Base-by-base conservation (phyloP, 1,284 basidiomycete species). In the Lentinus polychrous region DNA sequence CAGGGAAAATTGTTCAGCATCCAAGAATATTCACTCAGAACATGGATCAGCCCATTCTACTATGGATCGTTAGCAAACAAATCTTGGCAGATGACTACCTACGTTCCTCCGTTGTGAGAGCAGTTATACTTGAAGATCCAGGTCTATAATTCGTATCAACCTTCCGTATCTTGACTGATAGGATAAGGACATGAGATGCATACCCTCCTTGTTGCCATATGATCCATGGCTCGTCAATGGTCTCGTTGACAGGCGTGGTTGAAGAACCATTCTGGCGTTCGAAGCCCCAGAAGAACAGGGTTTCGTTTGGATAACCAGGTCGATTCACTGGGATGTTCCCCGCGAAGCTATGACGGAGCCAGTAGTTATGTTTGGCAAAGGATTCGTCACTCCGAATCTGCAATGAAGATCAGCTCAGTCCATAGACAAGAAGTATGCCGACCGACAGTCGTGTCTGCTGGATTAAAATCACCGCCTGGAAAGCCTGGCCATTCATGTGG, bases 131-230 rank as follows among this genome's bases (percentile, higher is more conserved):
- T 8, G 85, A 86, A 4, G 83, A 78, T 22, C 85, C 85, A 14
- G 85, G 85, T 20, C 50, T 55, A 36, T n/a, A 10, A 40, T 40
- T 12, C 22, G 14, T 12, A 14, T 6, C 32, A 23, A 31, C 23
- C 45, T 3, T 20, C 40, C 45, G 22, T 41, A 17, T 2, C 7
- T 8, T 22, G 6, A 8, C 22, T 40, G 12, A 17, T 7, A 11
- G 11, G 17, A 3, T 40, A 48, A 34, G 17, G 18, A 40, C 18
- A 38, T 27, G 10, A 43, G 24, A 20, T n/a, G 49, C 57, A 18
- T 43, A 76, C 54, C 61, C 81, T 74, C 83, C 83, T 55, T 86
- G 86, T 23, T 87, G 61, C 83, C 83, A 88, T 42, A 87, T 83
- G 6, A 75, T 75, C 85, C 85, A 87, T 2, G 86, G 84, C 35